Conservation (phyloP, 345 rosid genomes). For the Moricandia moricandioides region DNA sequence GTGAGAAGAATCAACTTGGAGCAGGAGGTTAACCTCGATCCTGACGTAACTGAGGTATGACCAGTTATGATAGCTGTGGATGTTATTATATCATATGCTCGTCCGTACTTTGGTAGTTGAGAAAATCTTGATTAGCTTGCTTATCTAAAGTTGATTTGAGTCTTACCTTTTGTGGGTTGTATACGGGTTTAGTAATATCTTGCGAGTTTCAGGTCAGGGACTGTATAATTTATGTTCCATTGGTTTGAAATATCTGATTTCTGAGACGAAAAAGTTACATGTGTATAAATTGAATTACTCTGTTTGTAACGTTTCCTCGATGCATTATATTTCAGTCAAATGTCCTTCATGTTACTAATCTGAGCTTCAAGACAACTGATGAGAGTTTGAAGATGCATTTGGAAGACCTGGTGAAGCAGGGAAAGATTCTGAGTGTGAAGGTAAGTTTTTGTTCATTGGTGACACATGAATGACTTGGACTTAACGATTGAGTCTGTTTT, state of each 20-base stretch:
- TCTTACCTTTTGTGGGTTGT: neutral
- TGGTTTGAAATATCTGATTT: neutral
- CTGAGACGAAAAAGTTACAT: neutral
- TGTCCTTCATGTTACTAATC: slow-evolving; percentile 80
- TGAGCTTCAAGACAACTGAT: slow-evolving; percentile 87
- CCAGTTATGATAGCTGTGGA: slow-evolving; percentile 13
- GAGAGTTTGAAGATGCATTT: slow-evolving; percentile 75
- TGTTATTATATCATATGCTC: neutral
- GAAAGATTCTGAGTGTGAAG: slow-evolving; percentile 72
- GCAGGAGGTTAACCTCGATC: slow-evolving; percentile 67
- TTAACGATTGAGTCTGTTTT: slow-evolving; percentile 5
- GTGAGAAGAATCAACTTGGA: slow-evolving; percentile 61
- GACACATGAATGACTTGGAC: slow-evolving; percentile 3
- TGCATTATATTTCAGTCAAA: slow-evolving; percentile 61
- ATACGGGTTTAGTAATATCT: slow-evolving; percentile 5
- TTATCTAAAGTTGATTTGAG: neutral
- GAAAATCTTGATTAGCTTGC: slow-evolving; percentile 17
- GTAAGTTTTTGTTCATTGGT: slow-evolving; percentile 43
- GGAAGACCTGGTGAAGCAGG: slow-evolving; percentile 57
- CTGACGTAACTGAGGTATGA: slow-evolving; percentile 78
- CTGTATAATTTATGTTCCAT: neutral
- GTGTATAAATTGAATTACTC: slow-evolving; percentile 10
- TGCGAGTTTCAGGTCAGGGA: slow-evolving; percentile 10
- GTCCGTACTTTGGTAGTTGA: too few species aligned
- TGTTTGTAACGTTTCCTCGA: slow-evolving; percentile 27